phyloP scores from a whole-genome alignment of 139 green algal species.

The Gonium pectorale region DNA sequence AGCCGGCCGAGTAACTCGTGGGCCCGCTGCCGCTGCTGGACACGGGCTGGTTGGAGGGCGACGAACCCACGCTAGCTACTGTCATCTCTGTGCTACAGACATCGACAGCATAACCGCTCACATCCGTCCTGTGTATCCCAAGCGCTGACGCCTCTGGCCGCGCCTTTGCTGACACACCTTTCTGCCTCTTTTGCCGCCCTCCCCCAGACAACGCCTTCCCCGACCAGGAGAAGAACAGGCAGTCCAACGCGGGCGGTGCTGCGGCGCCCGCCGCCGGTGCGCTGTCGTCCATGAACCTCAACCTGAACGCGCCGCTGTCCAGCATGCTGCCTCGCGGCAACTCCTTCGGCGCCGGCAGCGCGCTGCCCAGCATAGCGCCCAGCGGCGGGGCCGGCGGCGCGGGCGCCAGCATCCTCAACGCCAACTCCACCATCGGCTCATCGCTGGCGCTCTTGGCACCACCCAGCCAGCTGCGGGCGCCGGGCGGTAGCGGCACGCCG shows the following conservation, averaged over 20 bases:
- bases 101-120: too few relatives aligned
- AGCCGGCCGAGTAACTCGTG: too few relatives aligned
- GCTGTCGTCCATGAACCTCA: slow-evolving; percentile 32
- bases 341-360: slow-evolving; percentile 5
- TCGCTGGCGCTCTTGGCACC: slow-evolving; percentile 10
- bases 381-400: not conserved
- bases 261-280: not conserved
- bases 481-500: not conserved
- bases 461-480: not conserved
- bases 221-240: slow-evolving; percentile 9
- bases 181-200: not conserved
- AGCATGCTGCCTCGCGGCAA: slow-evolving; percentile 14
- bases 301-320: slow-evolving; percentile 25
- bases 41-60: too few relatives aligned
- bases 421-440: not conserved
- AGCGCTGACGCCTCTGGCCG: too few relatives aligned
- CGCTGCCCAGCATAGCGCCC: not conserved
- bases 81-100: too few relatives aligned
- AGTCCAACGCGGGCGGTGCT: not conserved
- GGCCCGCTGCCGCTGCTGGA: too few relatives aligned
- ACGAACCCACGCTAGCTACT: too few relatives aligned
- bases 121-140: too few relatives aligned
- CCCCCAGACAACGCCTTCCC: slow-evolving; percentile 12
- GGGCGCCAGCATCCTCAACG: not conserved
- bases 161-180: not conserved